phyloP scores from a whole-genome alignment of 352 stramenopile genomes.

The Phytophthora pluvialis region DNA sequence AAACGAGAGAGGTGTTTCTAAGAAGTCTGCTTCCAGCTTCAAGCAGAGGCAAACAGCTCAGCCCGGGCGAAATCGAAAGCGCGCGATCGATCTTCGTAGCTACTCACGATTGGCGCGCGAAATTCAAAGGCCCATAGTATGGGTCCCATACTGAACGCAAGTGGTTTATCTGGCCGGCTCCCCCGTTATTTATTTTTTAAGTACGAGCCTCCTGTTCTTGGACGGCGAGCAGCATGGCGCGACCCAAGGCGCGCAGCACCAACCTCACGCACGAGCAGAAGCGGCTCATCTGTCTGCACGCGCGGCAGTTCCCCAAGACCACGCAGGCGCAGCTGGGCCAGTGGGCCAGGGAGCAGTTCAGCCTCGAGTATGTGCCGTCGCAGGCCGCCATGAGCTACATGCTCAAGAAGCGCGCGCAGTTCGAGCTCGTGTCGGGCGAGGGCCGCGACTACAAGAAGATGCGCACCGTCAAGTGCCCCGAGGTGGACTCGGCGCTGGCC shows the following conservation, averaged over 20 bases:
- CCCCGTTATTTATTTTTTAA: conserved; percentile 23
- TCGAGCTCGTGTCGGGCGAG: conserved; percentile 79
- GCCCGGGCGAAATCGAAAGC: too few species aligned
- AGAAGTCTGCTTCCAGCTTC: too few species aligned
- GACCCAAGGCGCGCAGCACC: conserved; percentile 55
- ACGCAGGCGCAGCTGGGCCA: conserved; percentile 77
- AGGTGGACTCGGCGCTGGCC: conserved; percentile 78
- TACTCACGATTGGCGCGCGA: too few species aligned
- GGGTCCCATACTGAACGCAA: too few species aligned
- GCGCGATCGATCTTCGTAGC: too few species aligned
- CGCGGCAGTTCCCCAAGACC: conserved; percentile 70
- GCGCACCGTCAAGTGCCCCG: conserved; percentile 76
- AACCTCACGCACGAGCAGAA: conserved; percentile 89
- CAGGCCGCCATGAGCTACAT: conserved; percentile 86
- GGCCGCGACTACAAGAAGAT: conserved; percentile 80
- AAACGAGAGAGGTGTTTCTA: too few species aligned
- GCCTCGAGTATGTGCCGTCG: conserved; percentile 64
- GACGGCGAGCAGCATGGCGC: conserved; percentile 11
- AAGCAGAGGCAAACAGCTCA: too few species aligned
- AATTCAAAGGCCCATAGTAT: too few species aligned
- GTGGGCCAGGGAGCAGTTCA: conserved; percentile 78
- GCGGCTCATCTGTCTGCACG: conserved; percentile 77
- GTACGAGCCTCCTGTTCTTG: conserved; percentile 33
- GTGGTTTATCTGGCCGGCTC: too few species aligned
- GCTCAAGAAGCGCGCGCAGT: conserved; percentile 74